Evolutionary conservation across 1,139 yeast genomes (phyloP).

Genomic region (Sugiyamaella xylanicola): DNA sequence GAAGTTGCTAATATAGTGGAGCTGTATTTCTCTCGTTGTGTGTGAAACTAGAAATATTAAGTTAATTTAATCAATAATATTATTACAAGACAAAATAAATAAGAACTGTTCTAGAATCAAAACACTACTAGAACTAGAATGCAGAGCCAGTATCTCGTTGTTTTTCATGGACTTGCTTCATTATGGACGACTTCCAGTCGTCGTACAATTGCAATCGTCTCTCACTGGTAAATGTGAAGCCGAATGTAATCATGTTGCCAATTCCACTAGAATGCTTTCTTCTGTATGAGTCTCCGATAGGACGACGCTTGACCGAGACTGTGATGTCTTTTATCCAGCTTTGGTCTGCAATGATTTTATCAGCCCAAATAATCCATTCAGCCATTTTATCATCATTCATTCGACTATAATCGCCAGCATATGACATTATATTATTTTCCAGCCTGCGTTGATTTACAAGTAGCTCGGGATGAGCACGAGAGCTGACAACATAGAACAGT

Average conservation of each 20-base stretch:
- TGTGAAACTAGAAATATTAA: too few species aligned
- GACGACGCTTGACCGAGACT: constrained; percentile 27
- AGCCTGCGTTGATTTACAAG: constrained; percentile 13
- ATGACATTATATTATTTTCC: constrained; percentile 15
- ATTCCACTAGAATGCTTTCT: constrained; percentile 35
- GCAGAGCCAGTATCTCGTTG: too few species aligned
- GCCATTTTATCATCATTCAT: constrained; percentile 29
- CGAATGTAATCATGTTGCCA: constrained; percentile 37
- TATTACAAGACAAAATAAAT: too few species aligned
- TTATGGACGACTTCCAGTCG: constrained; percentile 29
- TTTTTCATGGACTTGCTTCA: constrained; percentile 7
- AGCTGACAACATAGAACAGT: constrained; percentile 37
- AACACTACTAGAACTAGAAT: too few species aligned
- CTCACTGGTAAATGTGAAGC: constrained; percentile 30
- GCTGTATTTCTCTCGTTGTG: constrained; percentile 2
- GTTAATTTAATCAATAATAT: too few species aligned
- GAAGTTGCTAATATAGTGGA: constrained; percentile 7
- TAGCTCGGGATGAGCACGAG: constrained; percentile 40
- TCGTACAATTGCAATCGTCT: constrained; percentile 28
- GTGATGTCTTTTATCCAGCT: constrained; percentile 41
- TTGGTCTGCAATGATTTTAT: constrained; percentile 42
- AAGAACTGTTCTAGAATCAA: too few species aligned
- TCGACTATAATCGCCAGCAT: constrained; percentile 9
- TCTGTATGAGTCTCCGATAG: constrained; percentile 27
- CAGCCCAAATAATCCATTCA: constrained; percentile 43